Base-by-base conservation (phyloP, 805 yeast genomes). In the Saccharomycopsis schoenii region DNA sequence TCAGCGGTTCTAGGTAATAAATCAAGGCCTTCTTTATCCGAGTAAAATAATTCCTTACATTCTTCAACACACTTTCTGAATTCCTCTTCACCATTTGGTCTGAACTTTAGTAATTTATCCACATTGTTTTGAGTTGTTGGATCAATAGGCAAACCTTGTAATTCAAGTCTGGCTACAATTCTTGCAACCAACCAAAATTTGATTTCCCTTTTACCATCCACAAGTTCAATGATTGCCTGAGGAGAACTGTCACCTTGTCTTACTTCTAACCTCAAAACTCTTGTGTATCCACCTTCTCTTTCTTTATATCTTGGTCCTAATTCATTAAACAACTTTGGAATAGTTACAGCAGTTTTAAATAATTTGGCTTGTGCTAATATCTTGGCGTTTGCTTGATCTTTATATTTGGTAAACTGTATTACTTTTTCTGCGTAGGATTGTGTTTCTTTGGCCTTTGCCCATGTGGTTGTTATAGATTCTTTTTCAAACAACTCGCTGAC, bases 221-320 rank as follows among this genome's bases (percentile, higher is more conserved):
- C 96, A 56, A 94, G 77, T 73, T 94, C 99, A 59, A 94, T 69
- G 9, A 92, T 84, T 0, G 94, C 85, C 78, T 89, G 94, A 39
- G 92, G 92, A 0, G 97, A 96, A 64, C 84, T 87, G 71, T 94
- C 99, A 60, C 94, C 92, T 56, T 86, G 72, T 66, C 98, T 80
- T 17, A 92, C 90, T 72, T 94, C 98, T 63, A 94, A 76, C 67
- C 82, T 85, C 64, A 91, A 74, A 59, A 93, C 82, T 66, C 98
- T 82, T 2, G 97, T 90, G 75, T 86, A 93, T 0, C 97, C 97
- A 64, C 90, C 88, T 0, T 73, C 69, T 74, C 97, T 81, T 25
- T 73, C 68, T 3, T 75, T 68, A 69, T 88, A 92, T 61, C 96
- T 78, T 51, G 81, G 77, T 3, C 83, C 81, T 50, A 92, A 76